These are phyloP conservation scores for Fomes fomentarius DNA, from an alignment of 1,284 basidiomycete genomes.

Conservation along the genomic window DNA sequence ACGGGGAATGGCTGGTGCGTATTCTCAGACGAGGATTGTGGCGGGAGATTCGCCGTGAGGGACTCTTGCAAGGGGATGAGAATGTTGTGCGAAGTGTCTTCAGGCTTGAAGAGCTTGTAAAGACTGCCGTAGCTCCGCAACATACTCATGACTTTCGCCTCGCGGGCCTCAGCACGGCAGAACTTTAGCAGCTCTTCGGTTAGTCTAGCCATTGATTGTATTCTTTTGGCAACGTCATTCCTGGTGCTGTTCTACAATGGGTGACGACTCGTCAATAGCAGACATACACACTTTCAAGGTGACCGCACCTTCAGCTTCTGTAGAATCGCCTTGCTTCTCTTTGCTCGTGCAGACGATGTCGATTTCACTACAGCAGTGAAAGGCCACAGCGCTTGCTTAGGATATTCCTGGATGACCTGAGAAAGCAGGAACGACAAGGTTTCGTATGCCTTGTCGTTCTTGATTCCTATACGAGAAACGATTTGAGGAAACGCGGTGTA, in stretches of 20 bases:
- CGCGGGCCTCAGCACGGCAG: constrained; percentile 61
- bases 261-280: no score
- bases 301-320: constrained; percentile 62
- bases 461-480: constrained; percentile 91
- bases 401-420: constrained; percentile 80
- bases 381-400: constrained; percentile 93
- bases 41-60: constrained; percentile 87
- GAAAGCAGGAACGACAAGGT: constrained; percentile 75
- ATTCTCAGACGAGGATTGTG: constrained; percentile 64
- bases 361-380: constrained; percentile 92
- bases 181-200: constrained; percentile 70
- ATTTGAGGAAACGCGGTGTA: constrained; percentile 97
- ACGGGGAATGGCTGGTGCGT: constrained; percentile 85
- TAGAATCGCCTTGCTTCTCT: constrained; percentile 70
- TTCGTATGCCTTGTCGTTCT: constrained; percentile 68
- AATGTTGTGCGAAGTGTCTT: constrained; percentile 54
- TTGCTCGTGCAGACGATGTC: constrained; percentile 64
- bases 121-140: constrained; percentile 68
- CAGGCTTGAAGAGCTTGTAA: constrained; percentile 46
- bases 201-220: constrained; percentile 61
- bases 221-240: constrained; percentile 52
- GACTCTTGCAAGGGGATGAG: constrained; percentile 95
- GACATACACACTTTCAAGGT: no score
- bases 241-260: no score
- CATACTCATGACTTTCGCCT: constrained; percentile 59